Evolutionary conservation across 2,329 filamentous ascomycete species (phyloP), one percentile per base, ranked within the genome.

Genomic region (Nemania serpens): DNA sequence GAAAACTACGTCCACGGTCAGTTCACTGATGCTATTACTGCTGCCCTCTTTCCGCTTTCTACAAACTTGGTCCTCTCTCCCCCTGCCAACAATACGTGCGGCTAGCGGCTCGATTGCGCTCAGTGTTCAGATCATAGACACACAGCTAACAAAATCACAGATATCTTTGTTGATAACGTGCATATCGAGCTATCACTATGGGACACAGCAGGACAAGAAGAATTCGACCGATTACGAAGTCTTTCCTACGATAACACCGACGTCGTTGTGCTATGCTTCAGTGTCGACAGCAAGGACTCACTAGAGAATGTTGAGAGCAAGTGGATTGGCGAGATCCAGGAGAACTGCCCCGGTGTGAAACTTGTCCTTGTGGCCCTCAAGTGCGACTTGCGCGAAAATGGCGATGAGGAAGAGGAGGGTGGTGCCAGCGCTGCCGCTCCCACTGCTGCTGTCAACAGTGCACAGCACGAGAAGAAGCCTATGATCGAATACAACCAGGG

Each of bases 281-380:
- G 91, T 71, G 91, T 98, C 75, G 95, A 99, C 78, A 97, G 91
- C 75, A 92, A 90, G 69, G 93, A 97, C 77, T 97, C 93, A 2
- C 87, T 99, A 63, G 95, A 99, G 77, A 99, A 99, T 84, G 93
- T 99, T 63, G 93, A 97, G 77, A 94, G 91, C 70, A 99, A 99
- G 80, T 99, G 95, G 95, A 91, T 97, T 5, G 90, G 91, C 64
- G 95, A 99, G 78, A 99, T 99, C 68, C 91, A 93, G 65, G 95
- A 99, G 79, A 97, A 99, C 79, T 98, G 95, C 78, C 92, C 93
- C 1, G 91, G 90, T 60, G 95, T 97, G 66, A 96, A 96, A 77
- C 86, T 99, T 47, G 95, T 99, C 17, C 84, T 99, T 7, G 93
- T 97, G 4, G 95, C 95, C 22, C 84, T 99, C 69, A 99, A 99